Evolutionary conservation across 495 filamentous ascomycete genomes (phyloP).

Genomic region (Tetracladium setigerum): DNA sequence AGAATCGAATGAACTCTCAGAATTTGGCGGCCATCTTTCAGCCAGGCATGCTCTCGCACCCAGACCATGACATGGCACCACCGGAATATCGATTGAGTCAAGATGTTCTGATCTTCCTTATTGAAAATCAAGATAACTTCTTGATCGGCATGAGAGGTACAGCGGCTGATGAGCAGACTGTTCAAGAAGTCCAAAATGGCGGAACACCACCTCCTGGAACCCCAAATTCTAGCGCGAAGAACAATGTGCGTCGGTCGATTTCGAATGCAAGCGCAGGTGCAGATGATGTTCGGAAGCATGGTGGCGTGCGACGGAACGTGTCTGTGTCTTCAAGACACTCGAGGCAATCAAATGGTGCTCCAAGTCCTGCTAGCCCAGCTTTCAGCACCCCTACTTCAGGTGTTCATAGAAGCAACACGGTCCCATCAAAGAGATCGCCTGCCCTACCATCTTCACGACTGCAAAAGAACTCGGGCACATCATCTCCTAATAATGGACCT

Average conservation of each 20-base stretch:
- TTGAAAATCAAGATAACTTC: constrained; percentile 91
- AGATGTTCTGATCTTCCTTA: constrained; percentile 94
- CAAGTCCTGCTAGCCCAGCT: constrained; percentile 65
- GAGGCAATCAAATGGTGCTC: constrained; percentile 57
- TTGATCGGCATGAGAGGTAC: constrained; percentile 92
- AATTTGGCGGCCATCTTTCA: constrained; percentile 99
- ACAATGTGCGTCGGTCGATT: constrained; percentile 60
- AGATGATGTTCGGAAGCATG: constrained; percentile 75
- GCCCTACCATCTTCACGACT: constrained; percentile 42
- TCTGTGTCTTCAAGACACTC: constrained; percentile 66
- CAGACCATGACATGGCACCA: constrained; percentile 88
- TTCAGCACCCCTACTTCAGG: constrained; percentile 49
- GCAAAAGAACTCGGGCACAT: constrained; percentile 17
- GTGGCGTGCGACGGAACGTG: constrained; percentile 73
- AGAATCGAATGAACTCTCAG: constrained; percentile 91
- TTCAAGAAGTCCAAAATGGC: constrained; percentile 71
- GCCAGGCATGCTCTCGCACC: constrained; percentile 90
- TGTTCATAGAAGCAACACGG: constrained; percentile 84
- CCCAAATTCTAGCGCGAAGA: constrained; percentile 35
- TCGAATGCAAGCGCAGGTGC: constrained; percentile 84
- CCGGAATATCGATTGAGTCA: constrained; percentile 91
- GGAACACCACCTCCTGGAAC: constrained; percentile 48
- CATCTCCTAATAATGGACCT: constrained; percentile 15
- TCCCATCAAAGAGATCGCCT: constrained; percentile 89
- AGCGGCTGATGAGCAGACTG: constrained; percentile 77